Evolutionary conservation across 2,329 filamentous ascomycete genomes (phyloP), one percentile per base, ranked within the genome.

Genomic region (Madurella mycetomatis): DNA sequence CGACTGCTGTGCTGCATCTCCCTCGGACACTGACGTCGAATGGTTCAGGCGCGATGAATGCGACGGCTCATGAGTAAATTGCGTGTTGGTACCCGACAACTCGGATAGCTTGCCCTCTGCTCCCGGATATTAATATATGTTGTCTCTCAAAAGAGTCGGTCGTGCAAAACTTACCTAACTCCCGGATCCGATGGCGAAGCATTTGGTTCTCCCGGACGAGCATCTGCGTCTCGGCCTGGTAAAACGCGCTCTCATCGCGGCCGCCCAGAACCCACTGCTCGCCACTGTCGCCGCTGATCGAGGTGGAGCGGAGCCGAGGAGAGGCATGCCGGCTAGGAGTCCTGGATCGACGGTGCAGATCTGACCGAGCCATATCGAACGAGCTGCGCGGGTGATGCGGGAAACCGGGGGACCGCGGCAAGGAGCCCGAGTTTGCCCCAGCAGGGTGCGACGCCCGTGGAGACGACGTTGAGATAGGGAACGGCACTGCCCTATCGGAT

Each of bases 201-300:
- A 92, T 91, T 70, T 92, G 88, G 62, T 92, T 92, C 73, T 92
- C 88, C 25, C 88, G 78, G 18, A 84, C 80, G 63, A 92, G 71
- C 72, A 83, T 90, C 70, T 90, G 86, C 1, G 87, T 90, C 71
- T 92, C 88, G 4, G 88, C 88, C 68, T 91, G 87, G 64, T 92
- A 92, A 67, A 90, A 91, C 1, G 86, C 85, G 59, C 80, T 85
- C 67, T 92, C 88, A 64, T 91, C 88, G 16, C 87, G 76, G 8
- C 80, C 81, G n/a, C 80, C 81, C 1, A 87, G 75, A 46, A 79
- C 70, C 73, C 79, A 83, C 31, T 67, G 62, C 49, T 90, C 85
- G 34, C 78, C 79, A 49, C 75, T 77, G 52, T 86, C 83, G 16
- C 71, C 78, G 53, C 79, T 79, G 60, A 84, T 81, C 2, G 81